Conservation (phyloP, 768 basidiomycete species). For the Tricholoma sp. region DNA sequence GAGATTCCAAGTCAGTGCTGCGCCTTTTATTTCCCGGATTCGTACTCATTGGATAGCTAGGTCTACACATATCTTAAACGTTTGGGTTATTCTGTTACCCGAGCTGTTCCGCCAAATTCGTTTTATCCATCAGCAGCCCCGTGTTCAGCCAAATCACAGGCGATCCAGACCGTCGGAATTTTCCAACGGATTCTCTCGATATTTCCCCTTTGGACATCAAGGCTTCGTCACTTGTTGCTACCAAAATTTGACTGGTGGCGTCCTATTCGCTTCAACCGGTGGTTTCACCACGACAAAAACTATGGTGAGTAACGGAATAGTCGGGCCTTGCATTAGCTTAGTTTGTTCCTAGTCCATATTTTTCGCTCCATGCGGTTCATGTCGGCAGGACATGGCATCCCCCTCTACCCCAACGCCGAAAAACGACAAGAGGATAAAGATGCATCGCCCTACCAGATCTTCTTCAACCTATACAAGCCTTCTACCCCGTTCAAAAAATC, state of each 20-base stretch:
- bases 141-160: constrained; percentile 12
- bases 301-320: constrained; percentile 36
- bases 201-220: constrained; percentile 29
- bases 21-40: not conserved
- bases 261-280: constrained; percentile 44
- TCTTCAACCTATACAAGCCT: constrained; percentile 92
- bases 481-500: constrained; percentile 79
- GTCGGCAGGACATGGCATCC: constrained; percentile 53
- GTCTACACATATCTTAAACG: constrained; percentile 91
- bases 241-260: constrained; percentile 60
- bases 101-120: constrained; percentile 38
- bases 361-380: constrained; percentile 71
- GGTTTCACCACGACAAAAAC: constrained; percentile 46
- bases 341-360: constrained; percentile 45
- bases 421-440: constrained; percentile 13
- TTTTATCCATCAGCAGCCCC: constrained; percentile 38
- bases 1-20: constrained; percentile 69
- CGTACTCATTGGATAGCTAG: constrained; percentile 32
- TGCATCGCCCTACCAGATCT: constrained; percentile 67
- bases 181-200: constrained; percentile 29
- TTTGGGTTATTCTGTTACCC: constrained; percentile 83
- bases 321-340: not conserved
- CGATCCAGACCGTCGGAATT: constrained; percentile 20
- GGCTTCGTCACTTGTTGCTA: constrained; percentile 25
- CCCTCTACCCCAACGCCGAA: constrained; percentile 30